Conservation (phyloP, 2,329 filamentous ascomycete genomes). For the Neocucurbitaria cava region DNA sequence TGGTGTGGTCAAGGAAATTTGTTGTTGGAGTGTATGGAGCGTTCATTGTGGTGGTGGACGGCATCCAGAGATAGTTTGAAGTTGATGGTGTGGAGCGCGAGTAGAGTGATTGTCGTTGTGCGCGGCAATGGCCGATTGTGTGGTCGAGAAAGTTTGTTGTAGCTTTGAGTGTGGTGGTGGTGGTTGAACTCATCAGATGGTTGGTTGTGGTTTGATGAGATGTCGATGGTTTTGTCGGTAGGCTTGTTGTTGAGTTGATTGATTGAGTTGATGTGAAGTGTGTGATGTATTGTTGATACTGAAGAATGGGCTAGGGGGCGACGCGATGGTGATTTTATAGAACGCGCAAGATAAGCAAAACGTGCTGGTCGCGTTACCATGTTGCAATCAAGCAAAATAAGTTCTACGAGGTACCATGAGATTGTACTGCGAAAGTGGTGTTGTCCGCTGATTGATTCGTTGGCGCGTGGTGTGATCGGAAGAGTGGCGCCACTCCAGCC, state of each 20-base stretch:
- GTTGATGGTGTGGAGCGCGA: not conserved
- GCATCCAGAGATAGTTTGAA: not conserved
- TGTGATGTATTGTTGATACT: not conserved
- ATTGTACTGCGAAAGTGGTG: not conserved
- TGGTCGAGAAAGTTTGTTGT: slow-evolving; percentile 10
- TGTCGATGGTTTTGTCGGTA: not conserved
- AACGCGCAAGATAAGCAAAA: not conserved
- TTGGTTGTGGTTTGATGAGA: not conserved
- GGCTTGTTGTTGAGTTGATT: not conserved
- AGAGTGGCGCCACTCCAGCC: slow-evolving; percentile 6
- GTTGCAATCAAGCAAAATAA: not conserved
- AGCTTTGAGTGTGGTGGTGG: not conserved
- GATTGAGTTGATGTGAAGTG: not conserved
- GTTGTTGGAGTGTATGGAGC: not conserved
- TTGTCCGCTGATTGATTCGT: slow-evolving; percentile 1
- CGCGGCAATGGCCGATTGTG: slow-evolving; percentile 15
- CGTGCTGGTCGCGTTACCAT: not conserved
- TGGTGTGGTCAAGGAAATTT: slow-evolving; percentile 11
- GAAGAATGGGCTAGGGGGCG: not conserved
- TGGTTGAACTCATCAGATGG: not conserved
- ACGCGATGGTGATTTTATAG: not conserved
- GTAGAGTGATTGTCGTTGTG: slow-evolving; percentile 13
- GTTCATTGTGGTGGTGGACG: slow-evolving; percentile 1
- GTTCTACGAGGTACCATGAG: not conserved
- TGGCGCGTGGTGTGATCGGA: slow-evolving; percentile 7